These are phyloP conservation scores for Hirsutella minnesotensis DNA, from an alignment of 2,329 filamentous ascomycete genomes.

Conservation along the genomic window DNA sequence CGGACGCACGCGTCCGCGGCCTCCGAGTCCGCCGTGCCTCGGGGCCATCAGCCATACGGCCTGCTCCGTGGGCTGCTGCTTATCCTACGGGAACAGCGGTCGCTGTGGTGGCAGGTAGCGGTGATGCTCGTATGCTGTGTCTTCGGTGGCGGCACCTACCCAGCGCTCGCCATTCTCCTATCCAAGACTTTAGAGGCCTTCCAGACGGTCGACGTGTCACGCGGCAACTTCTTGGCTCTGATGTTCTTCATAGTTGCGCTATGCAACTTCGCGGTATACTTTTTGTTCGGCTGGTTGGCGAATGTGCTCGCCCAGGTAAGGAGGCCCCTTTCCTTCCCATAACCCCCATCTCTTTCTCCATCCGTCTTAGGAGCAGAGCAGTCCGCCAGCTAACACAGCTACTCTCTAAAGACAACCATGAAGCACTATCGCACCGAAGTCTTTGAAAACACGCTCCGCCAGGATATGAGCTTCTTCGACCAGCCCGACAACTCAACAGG, in stretches of 20 bases:
- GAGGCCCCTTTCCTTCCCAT: too few species aligned
- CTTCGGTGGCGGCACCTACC: constrained; percentile 23
- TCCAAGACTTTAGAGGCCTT: constrained; percentile 27
- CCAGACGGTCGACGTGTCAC: constrained; percentile 15
- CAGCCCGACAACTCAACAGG: constrained; percentile 23
- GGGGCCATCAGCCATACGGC: constrained; percentile 9
- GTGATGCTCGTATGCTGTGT: constrained; percentile 12
- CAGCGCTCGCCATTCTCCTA: constrained; percentile 27
- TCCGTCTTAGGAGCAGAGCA: too few species aligned
- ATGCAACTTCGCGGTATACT: constrained; percentile 31
- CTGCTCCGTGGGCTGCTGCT: constrained; percentile 17
- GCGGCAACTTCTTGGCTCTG: constrained; percentile 38
- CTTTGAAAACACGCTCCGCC: constrained; percentile 39
- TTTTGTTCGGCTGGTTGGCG: constrained; percentile 21
- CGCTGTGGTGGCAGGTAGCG: constrained; percentile 12
- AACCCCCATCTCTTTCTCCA: too few species aligned
- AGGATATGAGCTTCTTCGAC: constrained; percentile 40
- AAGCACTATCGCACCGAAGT: constrained; percentile 23
- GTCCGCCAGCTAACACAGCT: not conserved
- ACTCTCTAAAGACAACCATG: constrained; percentile 16
- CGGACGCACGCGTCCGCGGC: constrained; percentile 10
- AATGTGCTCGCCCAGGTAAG: constrained; percentile 24
- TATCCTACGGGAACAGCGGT: constrained; percentile 19
- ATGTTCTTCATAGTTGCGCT: constrained; percentile 47
- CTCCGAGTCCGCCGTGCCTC: constrained; percentile 7